Percentiles rank a stretch among this genome's conserved stretches.
Evolutionary conservation across 805 yeast genomes (phyloP).

Genomic region (Lachancea cidri): DNA sequence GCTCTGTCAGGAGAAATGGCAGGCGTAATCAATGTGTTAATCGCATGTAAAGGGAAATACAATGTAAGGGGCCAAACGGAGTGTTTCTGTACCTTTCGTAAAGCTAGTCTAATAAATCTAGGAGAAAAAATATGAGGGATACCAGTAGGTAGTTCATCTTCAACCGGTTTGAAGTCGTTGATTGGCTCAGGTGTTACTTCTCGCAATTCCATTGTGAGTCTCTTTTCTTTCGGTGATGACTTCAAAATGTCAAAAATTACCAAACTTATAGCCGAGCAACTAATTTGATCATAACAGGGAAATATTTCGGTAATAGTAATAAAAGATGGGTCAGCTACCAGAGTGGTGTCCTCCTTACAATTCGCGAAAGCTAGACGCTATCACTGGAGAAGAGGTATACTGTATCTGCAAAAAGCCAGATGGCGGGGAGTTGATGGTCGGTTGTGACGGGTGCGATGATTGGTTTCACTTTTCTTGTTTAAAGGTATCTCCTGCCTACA

Average conservation of each 20-base stretch:
- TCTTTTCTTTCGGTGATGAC: background rate
- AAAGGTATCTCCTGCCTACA: conserved; percentile 46
- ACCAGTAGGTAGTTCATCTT: conserved; percentile 8
- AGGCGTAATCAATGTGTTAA: conserved; percentile 21
- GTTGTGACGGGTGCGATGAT: conserved; percentile 91
- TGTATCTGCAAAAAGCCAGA: conserved; percentile 80
- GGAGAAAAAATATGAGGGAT: conserved; percentile 14
- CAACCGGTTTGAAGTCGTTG: conserved; percentile 7
- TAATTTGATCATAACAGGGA: background rate
- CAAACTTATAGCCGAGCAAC: background rate
- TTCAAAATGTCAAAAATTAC: background rate
- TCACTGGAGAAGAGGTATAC: conserved; percentile 53
- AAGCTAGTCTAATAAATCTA: conserved; percentile 5
- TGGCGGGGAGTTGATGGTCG: conserved; percentile 80
- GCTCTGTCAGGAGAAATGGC: conserved; percentile 16
- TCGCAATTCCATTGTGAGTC: conserved; percentile 9
- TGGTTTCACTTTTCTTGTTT: conserved; percentile 89
- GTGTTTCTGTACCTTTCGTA: conserved; percentile 19
- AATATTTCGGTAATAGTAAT: conserved; percentile 7
- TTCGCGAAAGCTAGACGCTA: conserved; percentile 16
- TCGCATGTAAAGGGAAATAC: conserved; percentile 24
- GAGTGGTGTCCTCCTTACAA: conserved; percentile 31
- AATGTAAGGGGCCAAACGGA: conserved; percentile 21
- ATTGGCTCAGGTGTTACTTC: conserved; percentile 22
- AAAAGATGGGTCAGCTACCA: conserved; percentile 19